Evolutionary conservation across 805 yeast species (phyloP).

Genomic region (Metschnikowia drakensbergensis): DNA sequence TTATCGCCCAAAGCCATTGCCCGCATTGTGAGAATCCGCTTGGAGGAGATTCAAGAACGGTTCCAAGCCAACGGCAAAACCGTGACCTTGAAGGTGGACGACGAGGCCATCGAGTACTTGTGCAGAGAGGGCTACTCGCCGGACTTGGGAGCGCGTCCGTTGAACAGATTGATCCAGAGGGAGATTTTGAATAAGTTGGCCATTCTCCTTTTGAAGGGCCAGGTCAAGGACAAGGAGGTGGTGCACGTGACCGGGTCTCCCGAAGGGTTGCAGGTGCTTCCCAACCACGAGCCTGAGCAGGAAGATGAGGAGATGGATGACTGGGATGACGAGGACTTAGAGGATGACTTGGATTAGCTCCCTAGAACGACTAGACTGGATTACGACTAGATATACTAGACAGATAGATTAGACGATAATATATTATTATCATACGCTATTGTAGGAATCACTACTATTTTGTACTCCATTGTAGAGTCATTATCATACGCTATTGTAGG

Average conservation of each 20-base stretch:
- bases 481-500: too few relatives aligned
- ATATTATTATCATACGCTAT: too few relatives aligned
- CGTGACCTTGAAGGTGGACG: conserved; percentile 67
- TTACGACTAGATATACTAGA: too few relatives aligned
- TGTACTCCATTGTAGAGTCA: too few relatives aligned
- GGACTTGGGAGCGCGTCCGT: conserved; percentile 95
- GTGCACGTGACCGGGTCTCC: conserved; percentile 59
- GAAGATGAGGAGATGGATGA: conserved; percentile 52
- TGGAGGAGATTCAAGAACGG: conserved; percentile 79
- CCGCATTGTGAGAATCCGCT: conserved; percentile 83
- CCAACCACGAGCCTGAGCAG: conserved; percentile 72
- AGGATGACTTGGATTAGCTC: conserved; percentile 34
- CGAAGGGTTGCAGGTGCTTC: conserved; percentile 72
- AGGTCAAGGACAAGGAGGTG: conserved; percentile 80
- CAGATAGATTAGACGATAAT: too few relatives aligned
- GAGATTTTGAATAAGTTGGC: conserved; percentile 88
- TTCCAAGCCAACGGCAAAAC: conserved; percentile 81
- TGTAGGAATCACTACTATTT: too few relatives aligned
- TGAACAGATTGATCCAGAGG: conserved; percentile 85
- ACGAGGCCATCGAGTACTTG: conserved; percentile 75
- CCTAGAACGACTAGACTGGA: too few relatives aligned
- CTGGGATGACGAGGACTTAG: conserved; percentile 52
- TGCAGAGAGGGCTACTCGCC: conserved; percentile 85
- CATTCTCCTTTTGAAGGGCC: conserved; percentile 80
- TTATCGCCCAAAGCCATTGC: conserved; percentile 87